Evolutionary conservation across 106 monocot species (phyloP).

Genomic region (Dendrobium huoshanense): DNA sequence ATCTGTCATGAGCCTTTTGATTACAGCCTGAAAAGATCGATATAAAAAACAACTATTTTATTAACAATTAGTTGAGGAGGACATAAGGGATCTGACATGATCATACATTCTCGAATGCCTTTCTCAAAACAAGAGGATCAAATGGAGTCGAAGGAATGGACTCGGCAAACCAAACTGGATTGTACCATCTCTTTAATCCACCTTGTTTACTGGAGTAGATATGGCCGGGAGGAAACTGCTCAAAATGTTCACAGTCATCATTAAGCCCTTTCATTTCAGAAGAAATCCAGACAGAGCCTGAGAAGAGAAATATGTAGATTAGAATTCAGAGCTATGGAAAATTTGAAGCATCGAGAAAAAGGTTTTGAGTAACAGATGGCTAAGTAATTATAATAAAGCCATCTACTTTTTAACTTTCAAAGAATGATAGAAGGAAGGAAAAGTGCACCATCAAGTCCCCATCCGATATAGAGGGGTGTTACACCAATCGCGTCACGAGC

Average conservation of each 20-base stretch:
- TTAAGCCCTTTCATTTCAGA: conserved; percentile 89
- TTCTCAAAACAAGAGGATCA: conserved; percentile 43
- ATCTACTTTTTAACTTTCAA: not conserved
- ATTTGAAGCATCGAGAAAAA: too few relatives aligned
- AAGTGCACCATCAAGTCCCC: conserved; percentile 50
- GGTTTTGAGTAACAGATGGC: too few relatives aligned
- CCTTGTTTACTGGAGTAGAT: conserved; percentile 71
- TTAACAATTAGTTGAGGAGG: not conserved
- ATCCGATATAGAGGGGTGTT: conserved; percentile 60
- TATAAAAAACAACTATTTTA: not conserved
- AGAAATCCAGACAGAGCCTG: conserved; percentile 84
- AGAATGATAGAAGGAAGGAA: not conserved
- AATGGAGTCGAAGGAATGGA: conserved; percentile 49
- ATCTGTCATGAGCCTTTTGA: conserved; percentile 70
- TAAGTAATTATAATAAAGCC: too few relatives aligned
- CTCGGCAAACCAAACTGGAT: conserved; percentile 64
- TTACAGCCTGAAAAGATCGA: conserved; percentile 29
- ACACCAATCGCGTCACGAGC: conserved; percentile 62
- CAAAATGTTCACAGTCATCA: conserved; percentile 76
- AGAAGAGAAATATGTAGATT: not conserved
- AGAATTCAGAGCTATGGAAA: not conserved
- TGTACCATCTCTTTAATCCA: conserved; percentile 67
- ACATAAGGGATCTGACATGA: not conserved
- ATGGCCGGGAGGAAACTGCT: conserved; percentile 71
- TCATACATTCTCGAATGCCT: conserved; percentile 60